Evolutionary conservation across 345 rosid species (phyloP).

Genomic region (Populus alba): DNA sequence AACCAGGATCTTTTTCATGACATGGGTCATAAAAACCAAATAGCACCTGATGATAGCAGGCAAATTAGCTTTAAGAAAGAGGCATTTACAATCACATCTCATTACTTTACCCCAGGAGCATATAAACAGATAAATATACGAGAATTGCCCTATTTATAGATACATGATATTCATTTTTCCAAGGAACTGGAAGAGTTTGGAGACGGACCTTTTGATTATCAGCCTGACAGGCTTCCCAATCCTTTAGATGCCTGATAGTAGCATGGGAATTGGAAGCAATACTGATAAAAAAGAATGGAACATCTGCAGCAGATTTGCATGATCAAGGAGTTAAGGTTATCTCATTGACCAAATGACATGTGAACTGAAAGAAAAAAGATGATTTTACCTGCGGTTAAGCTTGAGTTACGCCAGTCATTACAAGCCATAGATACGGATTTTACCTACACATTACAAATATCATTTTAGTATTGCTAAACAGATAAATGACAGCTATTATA

Average conservation of each 20-base stretch:
- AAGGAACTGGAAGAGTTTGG: neutral
- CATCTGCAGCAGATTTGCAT: constrained; percentile 43
- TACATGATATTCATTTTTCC: constrained; percentile 6
- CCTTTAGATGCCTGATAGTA: constrained; percentile 59
- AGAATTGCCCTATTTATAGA: neutral
- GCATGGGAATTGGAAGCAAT: constrained; percentile 57
- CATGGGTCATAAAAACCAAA: constrained; percentile 92
- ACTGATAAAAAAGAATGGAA: constrained; percentile 77
- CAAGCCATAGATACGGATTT: constrained; percentile 74
- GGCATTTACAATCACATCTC: neutral
- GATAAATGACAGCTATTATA: neutral
- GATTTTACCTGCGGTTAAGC: constrained; percentile 53
- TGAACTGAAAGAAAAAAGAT: neutral
- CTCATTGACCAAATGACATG: neutral
- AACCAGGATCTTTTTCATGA: constrained; percentile 83
- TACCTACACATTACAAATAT: constrained; percentile 41
- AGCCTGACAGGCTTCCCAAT: constrained; percentile 61
- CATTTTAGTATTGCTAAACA: neutral
- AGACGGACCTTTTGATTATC: constrained; percentile 67
- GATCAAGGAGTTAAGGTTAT: neutral
- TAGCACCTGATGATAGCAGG: constrained; percentile 50
- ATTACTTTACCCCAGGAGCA: neutral
- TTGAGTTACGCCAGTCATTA: constrained; percentile 79
- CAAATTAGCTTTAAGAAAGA: constrained; percentile 9
- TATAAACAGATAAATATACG: neutral